Conservation (phyloP, 495 filamentous ascomycete species). For the Hyaloscypha hepaticicola region DNA sequence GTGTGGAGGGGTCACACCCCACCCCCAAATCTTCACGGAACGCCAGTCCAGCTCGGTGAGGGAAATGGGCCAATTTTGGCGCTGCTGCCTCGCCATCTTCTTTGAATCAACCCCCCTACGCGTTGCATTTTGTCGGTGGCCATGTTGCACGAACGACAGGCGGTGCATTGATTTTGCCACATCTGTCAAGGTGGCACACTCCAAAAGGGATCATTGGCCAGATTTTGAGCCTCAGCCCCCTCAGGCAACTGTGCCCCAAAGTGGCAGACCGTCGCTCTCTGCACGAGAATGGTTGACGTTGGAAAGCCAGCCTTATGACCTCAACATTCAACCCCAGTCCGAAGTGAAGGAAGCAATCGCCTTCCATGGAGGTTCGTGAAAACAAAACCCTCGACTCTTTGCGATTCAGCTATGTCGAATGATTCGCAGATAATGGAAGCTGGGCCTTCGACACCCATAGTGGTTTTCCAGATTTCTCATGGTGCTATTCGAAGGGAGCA, state of each 20-base stretch:
- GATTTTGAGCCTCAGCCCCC: background rate
- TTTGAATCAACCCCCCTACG: too few relatives aligned
- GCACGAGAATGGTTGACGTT: background rate
- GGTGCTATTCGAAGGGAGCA: background rate
- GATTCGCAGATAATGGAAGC: background rate
- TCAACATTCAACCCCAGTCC: background rate
- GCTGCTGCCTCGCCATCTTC: background rate
- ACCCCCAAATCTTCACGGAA: background rate
- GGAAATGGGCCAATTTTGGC: background rate
- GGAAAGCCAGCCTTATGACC: background rate
- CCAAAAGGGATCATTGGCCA: background rate
- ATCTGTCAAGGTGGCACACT: background rate
- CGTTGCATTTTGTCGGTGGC: too few relatives aligned
- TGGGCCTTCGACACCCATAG: background rate
- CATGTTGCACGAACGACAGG: background rate
- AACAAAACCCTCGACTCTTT: background rate
- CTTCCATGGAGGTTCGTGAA: constrained; percentile 10
- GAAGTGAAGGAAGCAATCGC: background rate
- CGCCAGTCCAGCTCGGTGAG: background rate
- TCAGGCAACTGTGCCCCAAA: too few relatives aligned
- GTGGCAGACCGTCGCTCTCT: too few relatives aligned
- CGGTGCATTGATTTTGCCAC: background rate
- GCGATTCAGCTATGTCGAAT: background rate
- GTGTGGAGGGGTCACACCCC: background rate
- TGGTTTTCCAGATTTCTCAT: constrained; percentile 7